Base-by-base conservation (phyloP, 768 basidiomycete genomes). In the Arthromyces matolae region DNA sequence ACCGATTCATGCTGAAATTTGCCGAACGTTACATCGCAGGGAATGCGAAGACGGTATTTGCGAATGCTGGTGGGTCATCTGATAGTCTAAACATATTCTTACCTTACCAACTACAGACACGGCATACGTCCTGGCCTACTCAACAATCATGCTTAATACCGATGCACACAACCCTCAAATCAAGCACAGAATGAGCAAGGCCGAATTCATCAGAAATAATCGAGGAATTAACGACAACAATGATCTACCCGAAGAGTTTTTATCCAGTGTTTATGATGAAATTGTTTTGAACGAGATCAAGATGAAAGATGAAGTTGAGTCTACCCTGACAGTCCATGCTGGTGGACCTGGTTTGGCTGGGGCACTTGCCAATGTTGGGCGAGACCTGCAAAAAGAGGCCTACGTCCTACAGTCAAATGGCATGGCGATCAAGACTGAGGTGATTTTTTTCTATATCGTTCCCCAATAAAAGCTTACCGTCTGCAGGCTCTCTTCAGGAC, bases 1-100 rank as follows among this genome's bases (percentile, higher is more conserved):
- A 99, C 76, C 84, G 96, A 8, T 98, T 82, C 70, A 94, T 99
- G 92, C 81, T 98, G 45, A 99, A 99, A 66, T 99, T 97, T 60
- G 95, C 96, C 8, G 94, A 98, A 64, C 81, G 93, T 28, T 99
- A 93, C 64, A 93, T 97, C 52, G 89, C 85, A 10, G 86, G 85
- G 47, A 97, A 98, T 64, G 68, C 82, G 0, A 79, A 84, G 56
- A 89, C 88, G 1, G 77, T 81, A 2, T 99, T 98, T 60, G 88
- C 90, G 42, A 98, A 97, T 66, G 96, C 96, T 59, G 94, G 90
- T 90, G 52, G 45, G 84, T 69, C 36, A 22, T 28, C 35, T 13
- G 8, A 3, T 40, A 19, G 13, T 4, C 13, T 33, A n/a, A n/a
- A n/a, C 23, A 7, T 13, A 19, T 19, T 9, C 12, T 44, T 39